Conservation (phyloP, 192 early-diverging fungal genomes). For the Phycomyces nitens region DNA sequence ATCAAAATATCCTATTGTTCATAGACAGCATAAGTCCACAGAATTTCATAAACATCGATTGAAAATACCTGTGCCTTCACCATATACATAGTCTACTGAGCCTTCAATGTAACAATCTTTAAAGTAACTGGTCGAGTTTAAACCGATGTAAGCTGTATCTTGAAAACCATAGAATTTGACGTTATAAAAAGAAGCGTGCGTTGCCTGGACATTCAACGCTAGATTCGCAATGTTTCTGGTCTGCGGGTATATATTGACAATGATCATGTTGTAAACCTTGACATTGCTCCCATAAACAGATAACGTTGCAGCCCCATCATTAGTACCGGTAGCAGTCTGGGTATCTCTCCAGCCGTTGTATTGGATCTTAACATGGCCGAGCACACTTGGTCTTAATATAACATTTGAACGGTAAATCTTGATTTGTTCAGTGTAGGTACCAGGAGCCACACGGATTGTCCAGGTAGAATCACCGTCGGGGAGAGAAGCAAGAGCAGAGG, state of each 20-base stretch:
- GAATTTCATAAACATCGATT: not conserved
- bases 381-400: slow-evolving; percentile 3
- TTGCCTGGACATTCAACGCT: slow-evolving; percentile 14
- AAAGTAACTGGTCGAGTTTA: slow-evolving; percentile 14
- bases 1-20: no score
- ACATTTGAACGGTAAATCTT: slow-evolving; percentile 17
- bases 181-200: slow-evolving; percentile 8
- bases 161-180: slow-evolving; percentile 25
- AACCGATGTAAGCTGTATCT: slow-evolving; percentile 30
- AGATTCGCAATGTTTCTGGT: slow-evolving; percentile 18
- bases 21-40: no score
- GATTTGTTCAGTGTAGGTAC: slow-evolving; percentile 16
- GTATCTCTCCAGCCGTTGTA: slow-evolving; percentile 13
- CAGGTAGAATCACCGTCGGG: slow-evolving; percentile 10
- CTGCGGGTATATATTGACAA: slow-evolving; percentile 17
- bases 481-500: not conserved
- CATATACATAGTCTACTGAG: slow-evolving; percentile 35
- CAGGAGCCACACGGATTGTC: slow-evolving; percentile 4
- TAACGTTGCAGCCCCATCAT: slow-evolving; percentile 10
- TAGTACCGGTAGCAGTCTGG: slow-evolving; percentile 4
- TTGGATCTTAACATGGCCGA: slow-evolving; percentile 2
- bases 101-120: slow-evolving; percentile 34
- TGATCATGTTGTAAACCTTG: slow-evolving; percentile 13
- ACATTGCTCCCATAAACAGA: slow-evolving; percentile 12
- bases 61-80: slow-evolving; percentile 20